Percentiles rank a stretch among this genome's conserved stretches.
phyloP scores from a whole-genome alignment of 495 filamentous ascomycete genomes.

The Aspergillus diversus region DNA sequence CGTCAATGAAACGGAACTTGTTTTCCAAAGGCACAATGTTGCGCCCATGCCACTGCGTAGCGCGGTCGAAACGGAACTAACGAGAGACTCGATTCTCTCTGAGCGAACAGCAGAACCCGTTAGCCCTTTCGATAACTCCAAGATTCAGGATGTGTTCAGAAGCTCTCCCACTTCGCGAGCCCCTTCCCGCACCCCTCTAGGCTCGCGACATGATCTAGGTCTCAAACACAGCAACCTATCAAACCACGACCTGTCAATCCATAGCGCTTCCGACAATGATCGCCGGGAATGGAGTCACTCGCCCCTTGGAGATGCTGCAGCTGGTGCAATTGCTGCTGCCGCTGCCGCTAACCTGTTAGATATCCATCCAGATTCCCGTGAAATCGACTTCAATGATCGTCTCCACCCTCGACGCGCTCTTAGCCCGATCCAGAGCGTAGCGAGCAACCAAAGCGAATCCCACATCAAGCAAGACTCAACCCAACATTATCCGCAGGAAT shows the following conservation, averaged over 20 bases:
- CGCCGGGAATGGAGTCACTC: conserved; percentile 47
- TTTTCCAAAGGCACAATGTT: conserved; percentile 62
- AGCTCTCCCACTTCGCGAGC: conserved; percentile 56
- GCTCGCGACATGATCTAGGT: conserved; percentile 51
- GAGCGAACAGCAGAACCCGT: conserved; percentile 71
- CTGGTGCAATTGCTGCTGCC: conserved; percentile 51
- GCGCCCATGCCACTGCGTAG: conserved; percentile 86
- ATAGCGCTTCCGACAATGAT: conserved; percentile 56
- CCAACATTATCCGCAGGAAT: conserved; percentile 23
- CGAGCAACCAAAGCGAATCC: conserved; percentile 64
- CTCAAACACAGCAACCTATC: conserved; percentile 65
- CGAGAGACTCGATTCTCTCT: conserved; percentile 85
- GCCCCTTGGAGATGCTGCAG: conserved; percentile 50
- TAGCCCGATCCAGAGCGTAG: conserved; percentile 88
- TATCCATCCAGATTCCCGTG: conserved; percentile 41
- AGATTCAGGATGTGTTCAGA: conserved; percentile 58
- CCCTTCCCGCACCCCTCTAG: conserved; percentile 55
- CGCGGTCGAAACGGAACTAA: conserved; percentile 78
- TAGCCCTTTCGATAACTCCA: conserved; percentile 37
- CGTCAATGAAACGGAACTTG: conserved; percentile 61
- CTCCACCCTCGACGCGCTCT: conserved; percentile 63
- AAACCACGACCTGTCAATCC: conserved; percentile 54
- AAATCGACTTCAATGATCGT: conserved; percentile 53
- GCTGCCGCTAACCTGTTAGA: conserved; percentile 49
- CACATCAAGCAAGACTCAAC: conserved; percentile 23